Evolutionary conservation across 306 rosid genomes (phyloP).

Genomic region (Fragaria ananassa): DNA sequence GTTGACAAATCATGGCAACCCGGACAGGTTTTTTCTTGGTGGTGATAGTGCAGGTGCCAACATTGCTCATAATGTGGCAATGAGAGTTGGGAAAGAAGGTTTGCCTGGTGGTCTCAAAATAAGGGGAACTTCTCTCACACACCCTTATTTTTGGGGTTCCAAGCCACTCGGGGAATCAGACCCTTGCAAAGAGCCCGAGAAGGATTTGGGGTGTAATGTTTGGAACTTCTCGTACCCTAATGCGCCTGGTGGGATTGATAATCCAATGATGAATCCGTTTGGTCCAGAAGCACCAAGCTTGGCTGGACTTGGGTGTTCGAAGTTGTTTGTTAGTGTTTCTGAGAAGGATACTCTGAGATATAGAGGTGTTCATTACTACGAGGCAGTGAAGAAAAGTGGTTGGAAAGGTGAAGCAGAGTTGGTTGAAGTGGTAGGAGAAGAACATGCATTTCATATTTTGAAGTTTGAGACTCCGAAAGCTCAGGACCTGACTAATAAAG

Average conservation of each 20-base stretch:
- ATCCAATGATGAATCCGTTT: slow-evolving; percentile 27
- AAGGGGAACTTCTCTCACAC: slow-evolving; percentile 33
- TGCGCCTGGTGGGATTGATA: slow-evolving; percentile 28
- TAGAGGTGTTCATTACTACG: slow-evolving; percentile 19
- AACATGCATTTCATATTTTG: slow-evolving; percentile 29
- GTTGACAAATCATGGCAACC: slow-evolving; percentile 35
- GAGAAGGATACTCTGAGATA: slow-evolving; percentile 25
- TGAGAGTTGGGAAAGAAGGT: slow-evolving; percentile 44
- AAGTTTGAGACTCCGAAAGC: slow-evolving; percentile 16
- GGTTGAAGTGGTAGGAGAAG: slow-evolving; percentile 25
- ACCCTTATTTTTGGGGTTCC: slow-evolving; percentile 45
- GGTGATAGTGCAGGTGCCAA: slow-evolving; percentile 55
- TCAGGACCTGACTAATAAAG: slow-evolving; percentile 14
- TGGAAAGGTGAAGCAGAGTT: slow-evolving; percentile 28
- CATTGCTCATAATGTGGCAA: slow-evolving; percentile 36
- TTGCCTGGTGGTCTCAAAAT: slow-evolving; percentile 33
- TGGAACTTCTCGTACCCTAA: slow-evolving; percentile 43
- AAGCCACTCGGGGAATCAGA: slow-evolving; percentile 22
- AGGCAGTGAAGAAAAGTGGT: slow-evolving; percentile 24
- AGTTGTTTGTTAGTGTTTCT: slow-evolving; percentile 29
- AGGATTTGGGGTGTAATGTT: background rate
- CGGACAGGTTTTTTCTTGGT: slow-evolving; percentile 29
- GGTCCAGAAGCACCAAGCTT: slow-evolving; percentile 19
- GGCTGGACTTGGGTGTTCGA: slow-evolving; percentile 25
- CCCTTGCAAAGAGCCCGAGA: slow-evolving; percentile 7